Base-by-base conservation (phyloP, 345 rosid genomes). In the Lenwebbia sp. region DNA sequence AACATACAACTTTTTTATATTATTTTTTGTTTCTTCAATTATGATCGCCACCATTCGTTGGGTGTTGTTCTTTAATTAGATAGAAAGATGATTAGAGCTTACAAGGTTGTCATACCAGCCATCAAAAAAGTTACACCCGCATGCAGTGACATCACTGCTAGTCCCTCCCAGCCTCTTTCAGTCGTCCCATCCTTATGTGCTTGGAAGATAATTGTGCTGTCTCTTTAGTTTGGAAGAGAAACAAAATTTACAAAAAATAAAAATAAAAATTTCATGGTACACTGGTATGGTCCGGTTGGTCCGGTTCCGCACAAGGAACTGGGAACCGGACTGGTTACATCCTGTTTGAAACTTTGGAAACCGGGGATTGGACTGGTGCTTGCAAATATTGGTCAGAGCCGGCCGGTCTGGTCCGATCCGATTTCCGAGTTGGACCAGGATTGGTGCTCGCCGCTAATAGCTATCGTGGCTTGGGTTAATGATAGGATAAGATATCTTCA, bases 231-330 rank as follows among this genome's bases (percentile, higher is more conserved):
- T 8, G 13, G 23, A 33, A 30, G 44, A 21, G 6, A 65, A 65
- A 65, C 41, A 65, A 30, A 65, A 30, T 62, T 65, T 17, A 65
- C 76, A 30, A 17, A 54, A 10, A 28, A 3, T 1, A 62, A 14
- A 17, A 3, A 15, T 1, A 2, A 14, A 2, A 7, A 54, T 6
- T 14, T 28, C 33, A 30, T 0, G 22, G 41, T 30, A 62, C 6
- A 14, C 5, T 10, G 6, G 3, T 30, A 0, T 1, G 11, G 5
- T 30, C 5, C 1, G 7, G 3, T 15, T 12, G 3, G 0, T 30
- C 40, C 17, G 41, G 1, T 17, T 65, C 3, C 6, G 9, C 5
- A 15, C 10, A 17, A 33, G 6, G 1, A 65, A 15, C 0, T 1
- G 0, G 1, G 6, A 33, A 65, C 5, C 5, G 5, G 5, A 13